A percentile compares a stretch with the other conserved stretches of the same genome.
These are phyloP conservation scores for Calonectria pteridis DNA, from an alignment of 2,329 filamentous ascomycete genomes.

Conservation along the genomic window DNA sequence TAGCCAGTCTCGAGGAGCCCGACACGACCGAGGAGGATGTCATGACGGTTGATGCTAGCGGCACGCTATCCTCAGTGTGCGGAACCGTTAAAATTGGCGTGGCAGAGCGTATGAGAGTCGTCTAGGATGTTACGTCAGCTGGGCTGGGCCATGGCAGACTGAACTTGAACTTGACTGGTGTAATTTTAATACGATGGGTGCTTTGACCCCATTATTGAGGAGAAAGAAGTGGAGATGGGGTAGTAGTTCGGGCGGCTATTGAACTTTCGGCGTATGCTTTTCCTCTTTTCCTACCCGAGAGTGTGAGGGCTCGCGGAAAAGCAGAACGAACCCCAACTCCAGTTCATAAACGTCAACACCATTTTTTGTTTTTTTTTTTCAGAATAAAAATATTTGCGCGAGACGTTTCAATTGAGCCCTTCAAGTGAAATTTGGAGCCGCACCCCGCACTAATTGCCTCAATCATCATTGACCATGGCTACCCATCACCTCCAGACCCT, in stretches of 20 bases:
- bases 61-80: not conserved
- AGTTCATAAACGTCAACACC: not conserved
- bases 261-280: not conserved
- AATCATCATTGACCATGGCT: conserved; percentile 9
- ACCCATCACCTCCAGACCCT: conserved; percentile 26
- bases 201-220: conserved; percentile 8
- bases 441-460: not conserved
- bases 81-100: not conserved
- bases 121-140: conserved; percentile 9
- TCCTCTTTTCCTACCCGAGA: not conserved
- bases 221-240: not conserved
- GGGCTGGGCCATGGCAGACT: not conserved
- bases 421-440: not conserved
- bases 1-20: conserved; percentile 10
- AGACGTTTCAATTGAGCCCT: not conserved
- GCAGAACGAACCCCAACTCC: not conserved
- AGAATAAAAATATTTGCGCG: not conserved
- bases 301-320: not conserved
- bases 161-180: too few relatives aligned
- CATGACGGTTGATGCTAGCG: conserved; percentile 1
- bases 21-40: not conserved
- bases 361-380: too few relatives aligned
- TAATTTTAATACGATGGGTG: conserved; percentile 12
- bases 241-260: not conserved
- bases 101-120: not conserved